Conservation (phyloP, 2,329 filamentous ascomycete genomes). For the Phoma sp. region DNA sequence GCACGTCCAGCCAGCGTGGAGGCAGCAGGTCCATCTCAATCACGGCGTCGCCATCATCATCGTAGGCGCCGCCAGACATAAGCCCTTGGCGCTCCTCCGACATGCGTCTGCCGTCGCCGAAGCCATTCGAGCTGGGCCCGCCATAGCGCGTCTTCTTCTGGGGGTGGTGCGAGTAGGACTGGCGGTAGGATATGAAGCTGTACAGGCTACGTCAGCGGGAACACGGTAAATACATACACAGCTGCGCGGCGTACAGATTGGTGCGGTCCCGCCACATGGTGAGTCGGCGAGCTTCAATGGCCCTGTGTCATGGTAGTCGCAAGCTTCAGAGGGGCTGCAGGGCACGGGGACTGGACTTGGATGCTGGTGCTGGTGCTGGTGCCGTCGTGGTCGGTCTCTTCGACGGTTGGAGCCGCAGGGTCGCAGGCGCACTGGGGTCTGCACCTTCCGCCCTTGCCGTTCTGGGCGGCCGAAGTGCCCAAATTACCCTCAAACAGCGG, state of each 20-base stretch:
- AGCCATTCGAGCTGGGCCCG: conserved; percentile 62
- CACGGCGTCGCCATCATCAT: conserved; percentile 88
- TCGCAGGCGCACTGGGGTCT: conserved; percentile 6
- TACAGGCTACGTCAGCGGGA: conserved; percentile 45
- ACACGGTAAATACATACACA: conserved; percentile 18
- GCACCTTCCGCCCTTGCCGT: conserved; percentile 18
- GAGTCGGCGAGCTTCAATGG: conserved; percentile 34
- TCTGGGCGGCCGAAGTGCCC: conserved; percentile 17
- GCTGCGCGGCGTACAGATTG: conserved; percentile 75
- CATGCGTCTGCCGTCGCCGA: conserved; percentile 51
- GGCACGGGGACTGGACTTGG: background rate
- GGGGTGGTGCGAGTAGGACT: conserved; percentile 96
- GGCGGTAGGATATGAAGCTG: conserved; percentile 98
- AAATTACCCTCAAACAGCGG: conserved; percentile 23
- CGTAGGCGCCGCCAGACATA: conserved; percentile 78
- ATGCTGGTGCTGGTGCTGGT: background rate
- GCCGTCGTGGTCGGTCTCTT: background rate
- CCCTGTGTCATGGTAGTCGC: conserved; percentile 41
- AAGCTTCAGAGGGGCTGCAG: conserved; percentile 4
- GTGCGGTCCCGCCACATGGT: conserved; percentile 98
- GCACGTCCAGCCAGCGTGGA: conserved; percentile 93
- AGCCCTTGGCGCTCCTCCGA: conserved; percentile 79
- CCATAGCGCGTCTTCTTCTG: conserved; percentile 76
- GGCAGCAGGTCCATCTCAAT: conserved; percentile 98
- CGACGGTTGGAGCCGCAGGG: conserved; percentile 16